Conservation (phyloP, 345 rosid genomes). For the Microcos paniculata region DNA sequence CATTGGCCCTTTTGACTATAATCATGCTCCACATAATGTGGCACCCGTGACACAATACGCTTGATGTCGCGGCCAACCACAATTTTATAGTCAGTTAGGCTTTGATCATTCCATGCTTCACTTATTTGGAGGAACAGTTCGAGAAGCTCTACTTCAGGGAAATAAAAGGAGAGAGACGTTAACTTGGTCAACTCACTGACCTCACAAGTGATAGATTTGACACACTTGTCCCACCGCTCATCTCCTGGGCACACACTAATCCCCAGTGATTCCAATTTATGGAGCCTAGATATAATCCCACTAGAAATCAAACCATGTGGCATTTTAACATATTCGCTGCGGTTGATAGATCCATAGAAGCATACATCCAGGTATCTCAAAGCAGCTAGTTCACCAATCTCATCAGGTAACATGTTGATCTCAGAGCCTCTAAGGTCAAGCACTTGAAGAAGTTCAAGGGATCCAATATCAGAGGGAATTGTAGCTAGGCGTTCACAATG, state of each 20-base stretch:
- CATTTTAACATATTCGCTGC: conserved; percentile 7
- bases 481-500: conserved; percentile 15
- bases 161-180: conserved; percentile 5
- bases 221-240: conserved; percentile 10
- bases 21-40: conserved; percentile 2
- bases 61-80: conserved; percentile 15
- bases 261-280: not conserved
- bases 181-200: conserved; percentile 1
- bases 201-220: not conserved
- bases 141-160: conserved; percentile 14
- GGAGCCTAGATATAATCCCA: conserved; percentile 9
- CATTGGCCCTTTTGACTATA: not conserved
- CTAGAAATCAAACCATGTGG: conserved; percentile 6
- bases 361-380: conserved; percentile 11
- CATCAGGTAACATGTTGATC: conserved; percentile 13
- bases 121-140: not conserved
- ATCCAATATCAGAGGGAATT: conserved; percentile 12
- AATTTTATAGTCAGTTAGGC: not conserved
- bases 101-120: conserved; percentile 6
- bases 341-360: conserved; percentile 14
- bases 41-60: conserved; percentile 10
- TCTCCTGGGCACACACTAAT: conserved; percentile 9
- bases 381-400: conserved; percentile 7
- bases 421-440: conserved; percentile 15
- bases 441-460: conserved; percentile 14